Conservation (phyloP, 192 early-diverging fungal genomes). For the Coemansia umbellata region DNA sequence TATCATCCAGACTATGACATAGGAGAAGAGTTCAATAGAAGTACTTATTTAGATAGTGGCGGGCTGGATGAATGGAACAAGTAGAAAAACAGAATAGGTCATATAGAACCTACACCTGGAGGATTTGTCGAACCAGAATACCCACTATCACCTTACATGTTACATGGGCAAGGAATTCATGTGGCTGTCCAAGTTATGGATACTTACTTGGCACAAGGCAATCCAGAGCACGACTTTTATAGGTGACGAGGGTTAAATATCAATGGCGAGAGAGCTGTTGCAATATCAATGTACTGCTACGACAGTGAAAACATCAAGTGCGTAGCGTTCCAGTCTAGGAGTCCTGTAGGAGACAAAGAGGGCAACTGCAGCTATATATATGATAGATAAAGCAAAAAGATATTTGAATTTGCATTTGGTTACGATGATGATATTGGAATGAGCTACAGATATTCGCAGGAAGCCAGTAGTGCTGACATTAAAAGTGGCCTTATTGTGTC, state of each 20-base stretch:
- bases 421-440: slow-evolving; percentile 32
- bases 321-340: slow-evolving; percentile 54
- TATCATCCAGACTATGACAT: background rate
- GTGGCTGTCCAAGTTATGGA: slow-evolving; percentile 66
- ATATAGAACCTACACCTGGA: slow-evolving; percentile 20
- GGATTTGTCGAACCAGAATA: slow-evolving; percentile 9
- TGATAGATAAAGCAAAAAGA: background rate
- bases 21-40: background rate
- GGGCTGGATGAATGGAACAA: background rate
- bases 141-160: slow-evolving; percentile 7
- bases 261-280: slow-evolving; percentile 61
- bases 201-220: slow-evolving; percentile 60
- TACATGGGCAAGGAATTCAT: slow-evolving; percentile 40
- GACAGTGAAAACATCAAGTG: slow-evolving; percentile 59
- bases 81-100: background rate
- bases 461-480: slow-evolving; percentile 33
- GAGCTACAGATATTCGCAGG: slow-evolving; percentile 14
- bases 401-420: background rate
- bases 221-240: slow-evolving; percentile 48
- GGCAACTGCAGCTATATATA: background rate
- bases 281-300: slow-evolving; percentile 68
- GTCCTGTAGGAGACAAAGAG: background rate
- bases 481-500: slow-evolving; percentile 53
- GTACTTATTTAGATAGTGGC: background rate
- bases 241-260: slow-evolving; percentile 67